Conservation (phyloP, 139 green algal species). For the Micromonas pusilla region DNA sequence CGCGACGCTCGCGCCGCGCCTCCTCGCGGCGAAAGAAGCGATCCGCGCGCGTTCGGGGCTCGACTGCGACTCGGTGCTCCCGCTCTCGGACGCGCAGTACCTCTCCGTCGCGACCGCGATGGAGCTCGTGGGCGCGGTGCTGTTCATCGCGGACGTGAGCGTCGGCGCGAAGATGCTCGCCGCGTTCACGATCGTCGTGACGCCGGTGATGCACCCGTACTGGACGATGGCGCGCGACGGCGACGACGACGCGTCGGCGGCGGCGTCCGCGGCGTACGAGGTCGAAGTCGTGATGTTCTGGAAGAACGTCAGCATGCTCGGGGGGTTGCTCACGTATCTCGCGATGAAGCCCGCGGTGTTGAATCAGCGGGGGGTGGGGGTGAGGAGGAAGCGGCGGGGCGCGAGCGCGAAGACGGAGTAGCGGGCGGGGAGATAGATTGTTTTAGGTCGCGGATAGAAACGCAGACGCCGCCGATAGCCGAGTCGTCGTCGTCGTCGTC, state of each 20-base stretch:
- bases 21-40: background rate
- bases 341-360: background rate
- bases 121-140: background rate
- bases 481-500: background rate
- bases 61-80: background rate
- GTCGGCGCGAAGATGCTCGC: background rate
- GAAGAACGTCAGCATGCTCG: conserved; percentile 3
- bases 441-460: background rate
- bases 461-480: background rate
- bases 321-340: background rate
- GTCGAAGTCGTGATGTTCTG: conserved; percentile 15
- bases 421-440: background rate
- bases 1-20: background rate
- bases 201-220: conserved; percentile 20
- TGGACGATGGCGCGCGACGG: background rate
- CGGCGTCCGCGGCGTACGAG: background rate
- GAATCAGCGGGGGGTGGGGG: background rate
- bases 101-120: background rate
- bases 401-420: background rate
- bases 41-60: background rate
- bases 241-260: no score
- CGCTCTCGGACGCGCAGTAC: background rate
- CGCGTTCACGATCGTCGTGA: conserved; percentile 9
- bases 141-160: background rate
- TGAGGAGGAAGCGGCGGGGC: background rate